Base-by-base conservation (phyloP, 805 yeast species). In the Pachysolen tannophilus region DNA sequence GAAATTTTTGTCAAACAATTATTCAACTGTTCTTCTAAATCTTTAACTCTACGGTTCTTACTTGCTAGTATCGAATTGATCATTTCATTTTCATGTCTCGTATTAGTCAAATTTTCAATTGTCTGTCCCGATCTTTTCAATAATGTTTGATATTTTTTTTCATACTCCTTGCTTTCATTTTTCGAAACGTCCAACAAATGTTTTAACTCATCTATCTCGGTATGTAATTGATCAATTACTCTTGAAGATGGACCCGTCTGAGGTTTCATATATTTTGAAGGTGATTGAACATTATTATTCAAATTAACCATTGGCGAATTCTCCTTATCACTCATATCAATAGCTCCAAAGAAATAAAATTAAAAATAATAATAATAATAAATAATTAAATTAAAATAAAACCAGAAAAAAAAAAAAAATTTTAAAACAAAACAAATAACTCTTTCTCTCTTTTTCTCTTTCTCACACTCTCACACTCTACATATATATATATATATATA, bases 71-170 rank as follows among this genome's bases (percentile, higher is more conserved):
- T 58, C 1, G 86, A 75, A 47, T 72, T 78, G 28, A 81, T 64
- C 61, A 79, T 79, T 43, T 82, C 87, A 46, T 79, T 79, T 48
- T 85, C 90, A 52, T 82, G 88, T 53, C 80, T 80, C 26, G 82
- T 63, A 43, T 77, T 78, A 20, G 85, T 75, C 41, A 78, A 55
- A 53, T 78, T 82, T 46, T 78, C 85, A 24, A 75, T 66, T 35
- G 71, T 60, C 37, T 68, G 60, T 44, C 72, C 77, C 46, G 77
- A 61, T 55, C 73, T 65, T 48, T 65, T 56, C 43, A 66, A 44
- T 35, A 67, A 48, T 20, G 66, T 57, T 34, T 72, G 65, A 46
- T 66, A 60, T 41, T 77, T 72, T 53, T 75, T 75, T 41, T 65
- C 67, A 45, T 69, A 65, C 39, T 73, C 81, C 20, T 59, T 56